These are phyloP conservation scores for Lactarius quietus DNA, from an alignment of 768 basidiomycete genomes.

Conservation along the genomic window DNA sequence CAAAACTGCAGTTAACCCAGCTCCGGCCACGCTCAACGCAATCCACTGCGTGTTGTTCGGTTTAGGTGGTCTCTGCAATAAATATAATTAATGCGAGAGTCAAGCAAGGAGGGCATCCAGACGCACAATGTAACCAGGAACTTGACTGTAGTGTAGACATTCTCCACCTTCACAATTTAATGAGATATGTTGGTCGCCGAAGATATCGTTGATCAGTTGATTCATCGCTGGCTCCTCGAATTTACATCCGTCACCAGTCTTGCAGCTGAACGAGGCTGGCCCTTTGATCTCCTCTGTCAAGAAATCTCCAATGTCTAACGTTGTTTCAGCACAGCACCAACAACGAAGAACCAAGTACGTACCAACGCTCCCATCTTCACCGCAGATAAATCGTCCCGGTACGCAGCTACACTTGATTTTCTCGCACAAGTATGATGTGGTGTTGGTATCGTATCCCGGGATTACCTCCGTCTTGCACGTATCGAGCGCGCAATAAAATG, in stretches of 20 bases:
- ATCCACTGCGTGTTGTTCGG: conserved; percentile 83
- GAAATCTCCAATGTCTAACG: conserved; percentile 89
- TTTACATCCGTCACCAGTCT: conserved; percentile 63
- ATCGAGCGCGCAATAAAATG: conserved; percentile 89
- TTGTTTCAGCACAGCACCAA: background rate
- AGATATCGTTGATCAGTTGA: conserved; percentile 85
- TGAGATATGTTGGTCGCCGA: conserved; percentile 89
- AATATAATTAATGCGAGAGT: background rate
- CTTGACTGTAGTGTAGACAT: conserved; percentile 89
- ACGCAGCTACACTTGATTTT: conserved; percentile 88
- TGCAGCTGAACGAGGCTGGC: conserved; percentile 84
- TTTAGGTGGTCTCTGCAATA: conserved; percentile 61
- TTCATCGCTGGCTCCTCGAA: conserved; percentile 99
- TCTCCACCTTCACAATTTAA: conserved; percentile 86
- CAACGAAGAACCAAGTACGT: conserved; percentile 33
- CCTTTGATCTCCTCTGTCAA: conserved; percentile 86
- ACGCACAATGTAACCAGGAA: conserved; percentile 84
- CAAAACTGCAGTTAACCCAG: conserved; percentile 68
- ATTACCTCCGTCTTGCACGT: conserved; percentile 52
- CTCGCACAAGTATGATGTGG: conserved; percentile 75
- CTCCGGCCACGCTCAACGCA: conserved; percentile 78
- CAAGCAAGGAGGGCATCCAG: background rate
- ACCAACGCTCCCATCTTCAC: conserved; percentile 93
- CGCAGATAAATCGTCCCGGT: conserved; percentile 92
- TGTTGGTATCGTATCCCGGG: conserved; percentile 60